A percentile compares a stretch with the other conserved stretches of the same genome.
These are phyloP conservation scores for Aechmea fasciata DNA, from an alignment of 176 grass and related monocot genomes.

Conservation along the genomic window DNA sequence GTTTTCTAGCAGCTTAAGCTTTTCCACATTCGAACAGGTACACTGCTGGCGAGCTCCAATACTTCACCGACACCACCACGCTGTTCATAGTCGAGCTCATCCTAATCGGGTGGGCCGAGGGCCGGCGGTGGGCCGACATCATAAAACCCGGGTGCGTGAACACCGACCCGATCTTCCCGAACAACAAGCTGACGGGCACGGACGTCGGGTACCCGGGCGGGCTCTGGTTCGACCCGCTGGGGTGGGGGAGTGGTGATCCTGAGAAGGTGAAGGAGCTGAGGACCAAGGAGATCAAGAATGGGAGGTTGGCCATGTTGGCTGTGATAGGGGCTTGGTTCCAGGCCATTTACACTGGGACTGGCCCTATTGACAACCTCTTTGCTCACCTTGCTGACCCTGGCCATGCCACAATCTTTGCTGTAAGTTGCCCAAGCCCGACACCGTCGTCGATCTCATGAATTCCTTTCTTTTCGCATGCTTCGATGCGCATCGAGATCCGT, in stretches of 20 bases:
- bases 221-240: conserved; percentile 86
- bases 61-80: conserved; percentile 96
- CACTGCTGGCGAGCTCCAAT: conserved; percentile 62
- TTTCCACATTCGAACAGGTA: conserved; percentile 12
- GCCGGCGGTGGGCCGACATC: conserved; percentile 87
- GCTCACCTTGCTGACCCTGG: conserved; percentile 88
- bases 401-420: conserved; percentile 78
- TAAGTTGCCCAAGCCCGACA: conserved; percentile 5
- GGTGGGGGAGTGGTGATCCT: conserved; percentile 55
- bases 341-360: conserved; percentile 77
- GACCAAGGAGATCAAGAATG: conserved; percentile 98
- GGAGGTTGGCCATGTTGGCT: conserved; percentile 88
- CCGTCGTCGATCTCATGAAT: not conserved
- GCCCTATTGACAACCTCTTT: conserved; percentile 95
- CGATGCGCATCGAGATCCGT: not conserved
- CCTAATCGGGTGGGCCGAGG: conserved; percentile 92
- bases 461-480: not conserved
- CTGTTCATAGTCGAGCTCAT: conserved; percentile 87
- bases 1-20: too few species aligned
- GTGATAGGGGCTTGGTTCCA: conserved; percentile 98
- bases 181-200: conserved; percentile 89
- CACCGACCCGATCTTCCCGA: conserved; percentile 87
- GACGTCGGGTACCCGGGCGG: conserved; percentile 93
- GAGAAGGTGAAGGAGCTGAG: conserved; percentile 83
- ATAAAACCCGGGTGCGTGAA: conserved; percentile 83